These are phyloP conservation scores for Xylariaceae sp. DNA, from an alignment of 2,329 filamentous ascomycete species.

Conservation along the genomic window DNA sequence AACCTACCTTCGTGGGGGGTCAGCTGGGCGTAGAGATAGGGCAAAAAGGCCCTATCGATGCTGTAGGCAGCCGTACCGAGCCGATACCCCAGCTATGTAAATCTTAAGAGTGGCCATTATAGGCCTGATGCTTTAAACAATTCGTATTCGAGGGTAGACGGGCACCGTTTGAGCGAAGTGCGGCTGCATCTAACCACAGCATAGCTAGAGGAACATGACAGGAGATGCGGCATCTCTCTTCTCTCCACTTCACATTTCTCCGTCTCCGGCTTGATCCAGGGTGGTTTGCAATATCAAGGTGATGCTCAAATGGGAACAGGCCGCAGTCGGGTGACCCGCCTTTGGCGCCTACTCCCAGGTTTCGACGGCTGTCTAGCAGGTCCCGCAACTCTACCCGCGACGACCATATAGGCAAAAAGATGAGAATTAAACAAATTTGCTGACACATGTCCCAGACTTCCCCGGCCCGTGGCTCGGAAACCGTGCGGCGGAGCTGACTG, in stretches of 20 bases:
- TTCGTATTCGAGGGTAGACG: too few relatives aligned
- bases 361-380: conserved; percentile 3
- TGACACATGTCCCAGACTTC: conserved; percentile 16
- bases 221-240: conserved; percentile 6
- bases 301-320: conserved; percentile 14
- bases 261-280: background rate
- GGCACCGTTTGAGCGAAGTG: too few relatives aligned
- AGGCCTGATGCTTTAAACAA: too few relatives aligned
- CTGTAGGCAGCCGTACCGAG: conserved; percentile 4
- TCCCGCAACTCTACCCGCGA: conserved; percentile 4
- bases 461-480: conserved; percentile 10
- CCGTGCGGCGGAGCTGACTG: conserved; percentile 10
- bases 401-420: conserved; percentile 21
- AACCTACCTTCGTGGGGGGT: conserved; percentile 12
- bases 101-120: conserved; percentile 6
- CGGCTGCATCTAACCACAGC: too few relatives aligned
- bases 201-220: background rate
- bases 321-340: conserved; percentile 17
- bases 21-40: conserved; percentile 4
- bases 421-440: conserved; percentile 13
- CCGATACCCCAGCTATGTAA: conserved; percentile 5
- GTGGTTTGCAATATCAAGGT: conserved; percentile 6
- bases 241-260: conserved; percentile 8
- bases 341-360: background rate
- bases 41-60: conserved; percentile 2